Conservation (phyloP, 2,329 filamentous ascomycete species). For the Aphanoascus verrucosus region DNA sequence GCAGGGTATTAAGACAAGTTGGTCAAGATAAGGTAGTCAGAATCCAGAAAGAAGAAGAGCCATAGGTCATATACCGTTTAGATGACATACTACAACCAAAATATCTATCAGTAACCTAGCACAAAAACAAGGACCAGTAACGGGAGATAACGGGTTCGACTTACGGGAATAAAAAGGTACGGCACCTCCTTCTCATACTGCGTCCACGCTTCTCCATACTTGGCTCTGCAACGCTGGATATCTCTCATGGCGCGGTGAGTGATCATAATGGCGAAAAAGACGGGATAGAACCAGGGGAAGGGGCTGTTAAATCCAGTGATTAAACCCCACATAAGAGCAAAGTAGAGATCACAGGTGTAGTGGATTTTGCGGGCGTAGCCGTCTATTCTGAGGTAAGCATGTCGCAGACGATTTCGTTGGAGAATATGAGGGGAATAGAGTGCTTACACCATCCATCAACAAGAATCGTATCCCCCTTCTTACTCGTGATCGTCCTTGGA, state of each 20-base stretch:
- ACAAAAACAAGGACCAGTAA: too few relatives aligned
- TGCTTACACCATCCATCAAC: conserved; percentile 71
- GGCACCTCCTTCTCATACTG: conserved; percentile 73
- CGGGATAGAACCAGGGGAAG: conserved; percentile 81
- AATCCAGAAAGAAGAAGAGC: background rate
- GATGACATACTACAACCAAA: conserved; percentile 12
- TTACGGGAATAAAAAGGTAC: conserved; percentile 70
- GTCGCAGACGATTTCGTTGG: too few relatives aligned
- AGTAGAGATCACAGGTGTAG: conserved; percentile 71
- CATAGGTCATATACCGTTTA: conserved; percentile 1
- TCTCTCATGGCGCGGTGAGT: conserved; percentile 65
- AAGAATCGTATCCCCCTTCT: conserved; percentile 64
- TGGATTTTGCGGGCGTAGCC: conserved; percentile 68
- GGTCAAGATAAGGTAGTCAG: too few relatives aligned
- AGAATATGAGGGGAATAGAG: conserved; percentile 6
- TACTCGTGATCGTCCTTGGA: conserved; percentile 64
- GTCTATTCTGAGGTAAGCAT: conserved; percentile 31
- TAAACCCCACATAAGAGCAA: conserved; percentile 67
- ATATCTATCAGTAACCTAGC: background rate
- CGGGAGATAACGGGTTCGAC: conserved; percentile 18
- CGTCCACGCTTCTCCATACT: conserved; percentile 72
- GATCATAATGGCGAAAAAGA: conserved; percentile 74
- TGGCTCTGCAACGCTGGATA: conserved; percentile 61
- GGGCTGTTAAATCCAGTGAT: conserved; percentile 70
- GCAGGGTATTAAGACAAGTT: background rate